Base-by-base conservation (phyloP, 176 grass and related monocot genomes). In the Pontederia paniculata region DNA sequence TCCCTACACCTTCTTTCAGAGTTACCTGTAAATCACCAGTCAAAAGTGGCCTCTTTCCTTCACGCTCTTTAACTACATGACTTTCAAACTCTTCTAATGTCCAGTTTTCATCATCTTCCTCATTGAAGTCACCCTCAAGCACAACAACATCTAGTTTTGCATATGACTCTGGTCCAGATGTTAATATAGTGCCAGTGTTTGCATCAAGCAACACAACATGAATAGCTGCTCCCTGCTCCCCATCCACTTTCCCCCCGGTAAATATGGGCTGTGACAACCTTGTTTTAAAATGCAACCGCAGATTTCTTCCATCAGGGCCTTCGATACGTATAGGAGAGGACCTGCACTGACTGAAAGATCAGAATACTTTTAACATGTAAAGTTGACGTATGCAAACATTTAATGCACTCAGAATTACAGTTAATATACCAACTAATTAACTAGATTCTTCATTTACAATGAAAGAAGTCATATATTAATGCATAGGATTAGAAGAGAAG, bases 111-210 rank as follows among this genome's bases (percentile, higher is more conserved):
- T 65, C 80, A 37, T 97, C 91, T 62, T 96, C 82, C 48, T 73
- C 78, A 60, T 96, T 86, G 57, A 97, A 90, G 71, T 97, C 91
- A 28, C 91, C 91, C 54, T 90, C 86, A 14, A 97, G 80, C 25
- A 90, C 91, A 71, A 97, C 73, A 76, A 97, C 75, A 68, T 90
- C 83, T 50, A 97, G 74, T 81, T 85, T 97, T 50, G 91, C 79
- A 23, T 52, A 97, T 2, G 91, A 83, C 52, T 87, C 82, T 20
- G 61, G 83, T 46, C 72, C 83, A 60, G 85, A 81, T 52, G 76
- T 86, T 53, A 89, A 73, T 64, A 80, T 76, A 72, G 21, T 10
- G 9, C 73, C 70, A 21, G 62, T 80, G 61, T 58, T 28, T 14
- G 61, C 37, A 52, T 89, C 85, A 74, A 83, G 14, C 74, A 89